A percentile compares a stretch with the other conserved stretches of the same genome.
phyloP scores from a whole-genome alignment of 371 early-diverging fungal species.

The Mucor racemosus region DNA sequence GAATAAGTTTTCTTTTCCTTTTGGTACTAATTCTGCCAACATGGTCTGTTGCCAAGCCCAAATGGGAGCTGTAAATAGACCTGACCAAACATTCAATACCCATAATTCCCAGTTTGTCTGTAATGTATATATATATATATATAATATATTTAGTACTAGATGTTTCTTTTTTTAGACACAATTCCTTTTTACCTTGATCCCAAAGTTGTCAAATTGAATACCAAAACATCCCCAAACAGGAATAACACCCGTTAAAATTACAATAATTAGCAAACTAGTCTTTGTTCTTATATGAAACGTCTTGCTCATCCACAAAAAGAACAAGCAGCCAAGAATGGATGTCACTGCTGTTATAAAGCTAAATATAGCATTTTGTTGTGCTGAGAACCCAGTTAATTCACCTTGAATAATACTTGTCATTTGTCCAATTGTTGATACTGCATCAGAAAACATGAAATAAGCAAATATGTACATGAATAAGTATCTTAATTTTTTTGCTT shows the following conservation, averaged over 20 bases:
- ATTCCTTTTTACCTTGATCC: slow-evolving; percentile 23
- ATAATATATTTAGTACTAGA: not conserved
- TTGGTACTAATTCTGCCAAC: slow-evolving; percentile 55
- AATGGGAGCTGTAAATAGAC: slow-evolving; percentile 49
- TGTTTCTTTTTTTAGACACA: not conserved
- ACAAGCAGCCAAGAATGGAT: slow-evolving; percentile 46
- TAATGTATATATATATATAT: not conserved
- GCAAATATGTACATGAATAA: slow-evolving; percentile 42
- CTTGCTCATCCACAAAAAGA: slow-evolving; percentile 42
- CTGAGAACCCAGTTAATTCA: slow-evolving; percentile 38
- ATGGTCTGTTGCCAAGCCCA: slow-evolving; percentile 47
- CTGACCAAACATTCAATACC: slow-evolving; percentile 47
- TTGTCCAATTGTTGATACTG: slow-evolving; percentile 46
- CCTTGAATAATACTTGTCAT: slow-evolving; percentile 38
- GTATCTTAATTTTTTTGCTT: slow-evolving; percentile 48
- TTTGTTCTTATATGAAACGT: slow-evolving; percentile 36
- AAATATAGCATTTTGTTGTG: slow-evolving; percentile 35
- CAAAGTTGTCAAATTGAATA: slow-evolving; percentile 27
- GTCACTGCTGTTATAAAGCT: slow-evolving; percentile 35
- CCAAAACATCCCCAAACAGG: slow-evolving; percentile 52
- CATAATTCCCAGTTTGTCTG: slow-evolving; percentile 38
- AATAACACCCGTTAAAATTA: slow-evolving; percentile 27
- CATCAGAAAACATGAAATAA: slow-evolving; percentile 51
- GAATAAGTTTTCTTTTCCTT: slow-evolving; percentile 58
- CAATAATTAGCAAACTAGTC: slow-evolving; percentile 38